A percentile compares a stretch with the other conserved stretches of the same genome.
phyloP scores from a whole-genome alignment of 2,329 filamentous ascomycete genomes.

The Fusarium dimerum region DNA sequence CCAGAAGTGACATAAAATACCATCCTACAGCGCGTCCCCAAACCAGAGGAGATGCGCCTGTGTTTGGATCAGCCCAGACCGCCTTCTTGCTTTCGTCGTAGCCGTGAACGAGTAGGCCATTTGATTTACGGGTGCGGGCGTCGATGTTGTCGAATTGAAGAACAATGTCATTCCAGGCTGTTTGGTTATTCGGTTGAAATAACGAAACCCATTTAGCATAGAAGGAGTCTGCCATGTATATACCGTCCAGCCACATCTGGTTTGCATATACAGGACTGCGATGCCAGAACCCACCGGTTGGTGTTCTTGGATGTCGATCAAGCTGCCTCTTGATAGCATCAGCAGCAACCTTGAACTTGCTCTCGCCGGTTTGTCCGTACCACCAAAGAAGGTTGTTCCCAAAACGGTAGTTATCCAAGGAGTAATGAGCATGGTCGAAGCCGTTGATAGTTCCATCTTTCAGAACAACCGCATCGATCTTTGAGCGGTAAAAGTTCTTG shows the following conservation, averaged over 20 bases:
- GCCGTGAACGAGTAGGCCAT: slow-evolving; percentile 51
- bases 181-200: slow-evolving; percentile 37
- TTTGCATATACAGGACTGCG: slow-evolving; percentile 44
- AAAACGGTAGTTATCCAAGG: slow-evolving; percentile 52
- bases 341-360: slow-evolving; percentile 51
- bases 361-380: slow-evolving; percentile 45
- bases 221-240: slow-evolving; percentile 50
- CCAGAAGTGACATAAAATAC: slow-evolving; percentile 53
- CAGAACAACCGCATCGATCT: slow-evolving; percentile 48
- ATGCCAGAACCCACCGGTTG: slow-evolving; percentile 56
- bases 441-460: slow-evolving; percentile 43
- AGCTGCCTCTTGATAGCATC: slow-evolving; percentile 46
- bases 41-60: slow-evolving; percentile 51
- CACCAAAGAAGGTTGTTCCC: slow-evolving; percentile 53
- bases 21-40: slow-evolving; percentile 56
- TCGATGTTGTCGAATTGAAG: slow-evolving; percentile 48
- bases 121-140: slow-evolving; percentile 39
- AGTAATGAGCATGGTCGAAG: slow-evolving; percentile 50
- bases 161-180: slow-evolving; percentile 45
- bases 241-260: slow-evolving; percentile 61
- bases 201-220: slow-evolving; percentile 41
- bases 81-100: slow-evolving; percentile 52
- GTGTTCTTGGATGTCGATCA: slow-evolving; percentile 48
- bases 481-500: slow-evolving; percentile 42
- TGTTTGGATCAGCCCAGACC: slow-evolving; percentile 51